Evolutionary conservation across 2,329 filamentous ascomycete species (phyloP), one percentile per base, ranked within the genome.

Genomic region (Fusarium drepaniforme): DNA sequence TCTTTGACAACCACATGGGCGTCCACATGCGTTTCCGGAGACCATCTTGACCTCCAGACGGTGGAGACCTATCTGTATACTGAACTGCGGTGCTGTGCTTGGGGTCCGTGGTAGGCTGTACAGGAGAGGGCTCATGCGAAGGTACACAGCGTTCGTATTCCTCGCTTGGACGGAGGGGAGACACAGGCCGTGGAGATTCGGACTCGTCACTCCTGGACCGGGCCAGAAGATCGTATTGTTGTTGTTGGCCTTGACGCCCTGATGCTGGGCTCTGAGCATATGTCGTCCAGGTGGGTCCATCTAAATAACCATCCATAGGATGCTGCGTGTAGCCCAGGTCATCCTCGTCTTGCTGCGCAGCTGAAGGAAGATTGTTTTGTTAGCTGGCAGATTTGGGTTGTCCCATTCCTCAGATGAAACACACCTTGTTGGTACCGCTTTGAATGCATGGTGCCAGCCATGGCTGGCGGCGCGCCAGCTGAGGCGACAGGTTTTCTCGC

Each of bases 1-100:
- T 68, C 46, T 73, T 77, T 16, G 70, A 73, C 21, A 79, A 46
- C 72, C 67, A 76, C 15, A 72, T 66, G 2, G 74, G 72, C 15
- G 73, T 72, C 77, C 77, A 78, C 65, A 77, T 76, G 58, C 61
- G 70, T 44, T 57, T 33, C 33, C 61, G 60, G 12, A 63, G 64
- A n/a, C 57, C 70, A 21, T 70, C 64, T 4, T 71, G 64, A 61
- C 67, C 61, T 51, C 35, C 57, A 28, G 58, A 40, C 2, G 33
- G 53, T n/a, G 62, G 40, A 13, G 40, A 35, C 23, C 60, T 64
- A 28, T 51, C 21, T 16, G 60, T 23, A 40, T 67, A 49, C 38
- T 61, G 49, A 37, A 62, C 57, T 16, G 30, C 53, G n/a, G 57
- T 59, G 56, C 28, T 51, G 28, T 73, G 60, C 25, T 73, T 71